Evolutionary conservation across 2,329 filamentous ascomycete genomes (phyloP).

Genomic region (Ceratocystis smalleyi): DNA sequence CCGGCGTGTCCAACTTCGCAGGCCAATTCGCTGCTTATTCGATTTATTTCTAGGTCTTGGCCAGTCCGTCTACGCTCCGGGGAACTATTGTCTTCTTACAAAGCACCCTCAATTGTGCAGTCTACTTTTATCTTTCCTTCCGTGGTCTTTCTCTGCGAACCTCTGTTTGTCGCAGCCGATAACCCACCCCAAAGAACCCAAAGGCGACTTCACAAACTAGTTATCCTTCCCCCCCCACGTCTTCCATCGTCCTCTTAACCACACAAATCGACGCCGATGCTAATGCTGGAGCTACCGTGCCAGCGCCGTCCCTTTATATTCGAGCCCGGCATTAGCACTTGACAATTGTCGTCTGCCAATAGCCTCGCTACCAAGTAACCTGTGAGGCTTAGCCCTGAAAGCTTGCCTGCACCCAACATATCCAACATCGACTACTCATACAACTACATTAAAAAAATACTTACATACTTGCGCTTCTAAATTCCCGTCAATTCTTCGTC

Average conservation of each 20-base stretch:
- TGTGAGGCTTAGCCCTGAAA: background rate
- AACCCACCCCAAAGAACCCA: background rate
- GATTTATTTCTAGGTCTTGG: background rate
- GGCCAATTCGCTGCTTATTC: background rate
- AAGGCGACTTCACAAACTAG: background rate
- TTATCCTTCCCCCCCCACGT: background rate
- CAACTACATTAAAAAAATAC: background rate
- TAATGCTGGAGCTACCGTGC: constrained; percentile 14
- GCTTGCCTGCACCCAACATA: background rate
- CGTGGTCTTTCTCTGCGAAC: background rate
- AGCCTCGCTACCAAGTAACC: background rate
- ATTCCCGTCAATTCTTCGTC: background rate
- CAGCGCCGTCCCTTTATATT: constrained; percentile 14
- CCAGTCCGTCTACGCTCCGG: background rate
- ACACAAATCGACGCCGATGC: constrained; percentile 9
- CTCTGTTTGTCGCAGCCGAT: background rate
- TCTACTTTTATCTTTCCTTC: background rate
- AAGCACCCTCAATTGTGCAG: background rate
- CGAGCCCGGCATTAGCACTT: constrained; percentile 15
- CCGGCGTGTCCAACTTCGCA: background rate
- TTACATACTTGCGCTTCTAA: background rate
- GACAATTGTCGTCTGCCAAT: constrained; percentile 5
- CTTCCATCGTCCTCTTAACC: background rate
- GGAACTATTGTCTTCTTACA: too few species aligned
- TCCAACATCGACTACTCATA: background rate